Evolutionary conservation across 441 rosid species (phyloP), one percentile per base, ranked within the genome.

Genomic region (Syzygium syzygioides): DNA sequence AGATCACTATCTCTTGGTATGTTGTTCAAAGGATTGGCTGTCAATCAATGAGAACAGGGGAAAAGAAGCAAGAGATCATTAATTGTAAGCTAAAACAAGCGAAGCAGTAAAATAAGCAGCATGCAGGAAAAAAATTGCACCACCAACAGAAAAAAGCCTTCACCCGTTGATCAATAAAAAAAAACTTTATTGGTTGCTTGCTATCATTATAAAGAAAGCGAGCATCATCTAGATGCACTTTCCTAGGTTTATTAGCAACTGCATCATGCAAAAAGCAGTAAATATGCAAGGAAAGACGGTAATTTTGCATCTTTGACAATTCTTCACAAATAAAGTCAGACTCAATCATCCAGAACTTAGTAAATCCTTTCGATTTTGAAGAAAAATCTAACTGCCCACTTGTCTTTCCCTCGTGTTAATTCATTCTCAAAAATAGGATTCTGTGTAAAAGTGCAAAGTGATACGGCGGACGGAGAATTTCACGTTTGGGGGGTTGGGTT

Each of bases 1-100:
- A 95, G 89, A n/a, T 98, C 97, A 89, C 99, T 94, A 88, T 96
- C 98, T 90, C 95, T 96, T 2, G 99, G 98, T 86, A 97, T 87
- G 89, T 93, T 94, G 94, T 87, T 94, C 93, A 94, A 88, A 20
- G 96, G 95, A 86, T 95, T 94, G 90, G 90, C 98, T 98, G 87
- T 32, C 90, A 64, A 54, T 85, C 53, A 88, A 59, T 23, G 55
- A 9, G 54, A 85, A 37, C 26, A 53, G 48, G 37, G 25, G 25
- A 45, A 50, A 28, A 80, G 15, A 55, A 32, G 80, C 5, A 17
- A 59, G 50, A 71, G 4, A 64, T 66, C 50, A 56, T n/a, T 25
- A 79, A 19, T 79, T 32, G 86, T 14, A 54, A 52, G 30, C 26
- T 20, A 50, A 55, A 87, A 34, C 34, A 55, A 52, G 86, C 0